Conservation (phyloP, 164 flowering plant species). For the Umbilicus rupestris region DNA sequence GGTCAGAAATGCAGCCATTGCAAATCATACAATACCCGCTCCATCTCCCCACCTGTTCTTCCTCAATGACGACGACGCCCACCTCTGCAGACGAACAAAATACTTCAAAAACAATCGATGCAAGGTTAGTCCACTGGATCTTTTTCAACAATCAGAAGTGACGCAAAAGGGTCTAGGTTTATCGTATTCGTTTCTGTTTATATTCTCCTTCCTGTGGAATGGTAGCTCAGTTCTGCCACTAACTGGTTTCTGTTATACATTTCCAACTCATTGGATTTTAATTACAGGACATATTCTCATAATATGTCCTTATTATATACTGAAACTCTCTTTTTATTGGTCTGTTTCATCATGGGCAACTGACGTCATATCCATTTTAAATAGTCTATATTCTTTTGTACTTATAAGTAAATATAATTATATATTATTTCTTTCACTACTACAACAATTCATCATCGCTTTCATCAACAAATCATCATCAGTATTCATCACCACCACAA, state of each 20-base stretch:
- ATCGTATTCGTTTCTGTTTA: neutral
- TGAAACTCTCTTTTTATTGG: too few species aligned
- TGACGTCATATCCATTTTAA: too few species aligned
- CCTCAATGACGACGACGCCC: slow-evolving; percentile 32
- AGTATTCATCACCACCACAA: too few species aligned
- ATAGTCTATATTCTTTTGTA: too few species aligned
- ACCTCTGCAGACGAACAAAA: neutral
- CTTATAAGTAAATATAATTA: too few species aligned
- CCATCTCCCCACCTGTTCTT: slow-evolving; percentile 62
- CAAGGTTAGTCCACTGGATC: neutral
- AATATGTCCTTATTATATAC: too few species aligned
- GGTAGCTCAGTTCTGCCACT: neutral
- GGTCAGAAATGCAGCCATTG: slow-evolving; percentile 89
- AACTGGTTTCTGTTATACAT: too few species aligned
- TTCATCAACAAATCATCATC: too few species aligned
- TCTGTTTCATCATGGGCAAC: too few species aligned
- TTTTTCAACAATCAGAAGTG: neutral
- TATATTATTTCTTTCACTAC: too few species aligned
- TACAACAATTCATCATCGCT: too few species aligned
- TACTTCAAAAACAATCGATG: neutral
- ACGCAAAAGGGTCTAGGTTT: neutral
- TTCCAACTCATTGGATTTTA: neutral
- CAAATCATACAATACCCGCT: slow-evolving; percentile 71
- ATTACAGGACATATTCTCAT: neutral
- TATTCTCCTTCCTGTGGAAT: neutral